A percentile compares a stretch with the other conserved stretches of the same genome.
Evolutionary conservation across 768 basidiomycete genomes (phyloP).

Genomic region (Boletus sp.): DNA sequence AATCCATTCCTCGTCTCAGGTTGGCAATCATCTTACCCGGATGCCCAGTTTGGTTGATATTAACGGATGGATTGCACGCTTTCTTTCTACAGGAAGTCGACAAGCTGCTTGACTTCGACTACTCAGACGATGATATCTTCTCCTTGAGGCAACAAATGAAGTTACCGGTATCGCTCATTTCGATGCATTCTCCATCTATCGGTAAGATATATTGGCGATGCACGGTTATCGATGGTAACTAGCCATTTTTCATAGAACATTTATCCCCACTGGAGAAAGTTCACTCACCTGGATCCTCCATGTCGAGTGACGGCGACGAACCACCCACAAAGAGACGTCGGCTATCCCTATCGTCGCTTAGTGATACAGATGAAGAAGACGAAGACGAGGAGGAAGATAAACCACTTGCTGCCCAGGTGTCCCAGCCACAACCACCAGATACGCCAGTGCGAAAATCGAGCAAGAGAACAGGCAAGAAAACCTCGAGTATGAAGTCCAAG

Average conservation of each 20-base stretch:
- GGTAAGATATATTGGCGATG: constrained; percentile 37
- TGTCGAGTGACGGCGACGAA: constrained; percentile 43
- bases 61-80: constrained; percentile 12
- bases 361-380: constrained; percentile 39
- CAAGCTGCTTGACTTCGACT: constrained; percentile 77
- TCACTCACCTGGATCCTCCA: constrained; percentile 39
- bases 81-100: constrained; percentile 59
- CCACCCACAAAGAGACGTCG: constrained; percentile 54
- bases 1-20: constrained; percentile 18
- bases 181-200: constrained; percentile 51
- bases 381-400: constrained; percentile 61
- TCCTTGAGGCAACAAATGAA: constrained; percentile 72
- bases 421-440: constrained; percentile 28
- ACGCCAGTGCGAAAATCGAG: constrained; percentile 32
- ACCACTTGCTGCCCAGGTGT: constrained; percentile 52
- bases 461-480: constrained; percentile 54
- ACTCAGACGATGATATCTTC: constrained; percentile 65
- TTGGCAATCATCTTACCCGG: constrained; percentile 20
- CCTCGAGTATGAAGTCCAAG: constrained; percentile 57
- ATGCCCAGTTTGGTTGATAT: constrained; percentile 9
- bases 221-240: neutral
- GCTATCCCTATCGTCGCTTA: constrained; percentile 55
- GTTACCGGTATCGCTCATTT: constrained; percentile 48
- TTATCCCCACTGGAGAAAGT: constrained; percentile 20
- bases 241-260: constrained; percentile 21